Conservation (phyloP, 257 asterid species). For the Salvia rosmarinus region DNA sequence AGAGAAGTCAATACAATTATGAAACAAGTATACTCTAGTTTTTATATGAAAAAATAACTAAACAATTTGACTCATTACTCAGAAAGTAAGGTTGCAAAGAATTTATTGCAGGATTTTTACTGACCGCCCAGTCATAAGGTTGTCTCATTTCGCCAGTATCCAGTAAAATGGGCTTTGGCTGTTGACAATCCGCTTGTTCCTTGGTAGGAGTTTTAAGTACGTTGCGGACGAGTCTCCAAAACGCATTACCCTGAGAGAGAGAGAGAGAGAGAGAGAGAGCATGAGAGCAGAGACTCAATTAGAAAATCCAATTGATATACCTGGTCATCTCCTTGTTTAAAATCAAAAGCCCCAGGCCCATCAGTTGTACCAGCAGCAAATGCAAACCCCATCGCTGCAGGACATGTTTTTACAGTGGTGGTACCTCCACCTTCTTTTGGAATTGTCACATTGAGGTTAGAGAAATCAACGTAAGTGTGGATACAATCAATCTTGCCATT, state of each 20-base stretch:
- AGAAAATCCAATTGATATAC: slow-evolving; percentile 44
- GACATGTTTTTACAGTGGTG: slow-evolving; percentile 77
- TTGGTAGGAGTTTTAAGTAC: slow-evolving; percentile 72
- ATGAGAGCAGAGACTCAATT: slow-evolving; percentile 11
- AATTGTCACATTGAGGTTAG: slow-evolving; percentile 73
- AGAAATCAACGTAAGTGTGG: slow-evolving; percentile 77
- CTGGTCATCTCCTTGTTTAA: slow-evolving; percentile 90
- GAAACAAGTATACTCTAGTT: neutral
- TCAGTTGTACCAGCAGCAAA: slow-evolving; percentile 99
- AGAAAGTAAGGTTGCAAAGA: slow-evolving; percentile 24
- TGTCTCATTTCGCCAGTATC: slow-evolving; percentile 97
- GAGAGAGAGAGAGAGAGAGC: slow-evolving; percentile 21
- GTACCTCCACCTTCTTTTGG: slow-evolving; percentile 60
- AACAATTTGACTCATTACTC: slow-evolving; percentile 26
- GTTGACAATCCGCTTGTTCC: slow-evolving; percentile 82
- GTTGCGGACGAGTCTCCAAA: slow-evolving; percentile 90
- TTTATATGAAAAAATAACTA: neutral
- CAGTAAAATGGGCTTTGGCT: slow-evolving; percentile 91
- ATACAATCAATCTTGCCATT: slow-evolving; percentile 82
- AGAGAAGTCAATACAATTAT: slow-evolving; percentile 10
- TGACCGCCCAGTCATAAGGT: slow-evolving; percentile 99
- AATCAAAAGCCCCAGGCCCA: slow-evolving; percentile 99
- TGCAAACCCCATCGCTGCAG: slow-evolving; percentile 99
- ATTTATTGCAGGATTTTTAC: slow-evolving; percentile 42
- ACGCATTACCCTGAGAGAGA: slow-evolving; percentile 77